phyloP scores from a whole-genome alignment of 2,329 filamentous ascomycete species.

The Hypoxylon sp. region DNA sequence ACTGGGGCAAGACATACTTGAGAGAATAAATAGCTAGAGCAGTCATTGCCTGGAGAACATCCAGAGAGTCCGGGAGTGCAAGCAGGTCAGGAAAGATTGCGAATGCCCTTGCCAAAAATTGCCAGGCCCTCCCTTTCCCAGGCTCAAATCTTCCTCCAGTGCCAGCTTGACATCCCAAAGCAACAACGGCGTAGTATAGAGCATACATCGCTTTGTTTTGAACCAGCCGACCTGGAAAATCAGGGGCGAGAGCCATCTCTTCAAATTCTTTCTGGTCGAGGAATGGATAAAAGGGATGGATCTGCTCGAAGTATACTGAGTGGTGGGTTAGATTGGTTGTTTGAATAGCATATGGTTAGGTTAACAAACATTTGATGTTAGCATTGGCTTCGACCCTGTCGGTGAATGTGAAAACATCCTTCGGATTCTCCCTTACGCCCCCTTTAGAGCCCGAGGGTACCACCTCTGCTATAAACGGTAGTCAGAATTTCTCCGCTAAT shows the following conservation, averaged over 20 bases:
- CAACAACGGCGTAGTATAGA: conserved; percentile 58
- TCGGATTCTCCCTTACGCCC: conserved; percentile 14
- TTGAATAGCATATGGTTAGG: neutral
- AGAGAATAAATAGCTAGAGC: conserved; percentile 53
- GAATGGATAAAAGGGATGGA: conserved; percentile 60
- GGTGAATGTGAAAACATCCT: conserved; percentile 16
- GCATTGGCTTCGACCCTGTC: conserved; percentile 28
- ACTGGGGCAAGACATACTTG: conserved; percentile 10
- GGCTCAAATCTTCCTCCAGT: conserved; percentile 58
- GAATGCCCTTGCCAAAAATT: conserved; percentile 57
- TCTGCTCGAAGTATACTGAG: conserved; percentile 56
- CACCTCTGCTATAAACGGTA: neutral
- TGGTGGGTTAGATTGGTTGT: conserved; percentile 6
- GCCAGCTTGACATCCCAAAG: conserved; percentile 57
- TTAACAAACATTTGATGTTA: conserved; percentile 29
- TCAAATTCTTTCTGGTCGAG: conserved; percentile 58
- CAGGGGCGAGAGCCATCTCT: conserved; percentile 48
- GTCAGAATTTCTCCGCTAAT: conserved; percentile 4
- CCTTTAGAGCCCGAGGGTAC: conserved; percentile 16
- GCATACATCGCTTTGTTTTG: conserved; percentile 55
- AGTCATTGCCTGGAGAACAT: conserved; percentile 53
- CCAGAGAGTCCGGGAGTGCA: conserved; percentile 52
- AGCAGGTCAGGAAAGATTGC: conserved; percentile 56
- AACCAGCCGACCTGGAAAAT: conserved; percentile 49
- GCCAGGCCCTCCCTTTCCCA: conserved; percentile 58